Base-by-base conservation (phyloP, 2,329 filamentous ascomycete species). In the Pleochaeta shiraiana region DNA sequence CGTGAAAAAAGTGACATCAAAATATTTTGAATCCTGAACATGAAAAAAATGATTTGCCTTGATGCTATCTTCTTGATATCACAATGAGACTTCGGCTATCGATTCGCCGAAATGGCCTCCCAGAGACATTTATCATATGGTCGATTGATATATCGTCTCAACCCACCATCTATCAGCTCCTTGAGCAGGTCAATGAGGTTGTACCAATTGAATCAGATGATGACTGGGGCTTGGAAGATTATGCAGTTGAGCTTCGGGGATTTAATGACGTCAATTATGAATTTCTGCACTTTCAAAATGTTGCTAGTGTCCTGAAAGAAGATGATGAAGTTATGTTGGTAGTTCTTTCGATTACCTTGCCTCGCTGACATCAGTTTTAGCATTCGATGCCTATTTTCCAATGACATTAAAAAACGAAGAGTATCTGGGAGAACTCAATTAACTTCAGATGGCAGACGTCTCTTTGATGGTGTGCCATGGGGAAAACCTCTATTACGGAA, bases 221-320 rank as follows among this genome's bases (percentile, higher is more conserved):
- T 47, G 79, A 90, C 66, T 95, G 90, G 89, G 90, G 89, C 0
- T 76, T 95, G 3, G 91, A 96, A 71, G 89, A 96, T 72, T 97
- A 97, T 74, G 82, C 82, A 9, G 88, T 95, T 33, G 88, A 95
- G 74, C 79, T 95, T 3, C 74, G 74, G 24, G 80, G 79, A n/a
- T 77, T 75, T 21, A 83, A 81, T 57, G 80, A 79, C n/a, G 77
- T 75, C 21, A 83, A 81, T 57, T 96, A 88, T 68, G 92, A 97
- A 75, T 93, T 89, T 70, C 75, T 96, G 65, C 92, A 96, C 75
- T 97, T 89, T 70, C 86, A 89, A 72, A 78, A 81, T 24, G 80
- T 95, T 5, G 77, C 79, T 16, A 79, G 80, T 55, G 77, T 93
- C 11, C 77, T 95, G 65, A 86, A 88, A 69, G 85, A 92, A 63